Conservation (phyloP, 225 moss, liverwort and hornwort genomes). For the Neckera pumila region DNA sequence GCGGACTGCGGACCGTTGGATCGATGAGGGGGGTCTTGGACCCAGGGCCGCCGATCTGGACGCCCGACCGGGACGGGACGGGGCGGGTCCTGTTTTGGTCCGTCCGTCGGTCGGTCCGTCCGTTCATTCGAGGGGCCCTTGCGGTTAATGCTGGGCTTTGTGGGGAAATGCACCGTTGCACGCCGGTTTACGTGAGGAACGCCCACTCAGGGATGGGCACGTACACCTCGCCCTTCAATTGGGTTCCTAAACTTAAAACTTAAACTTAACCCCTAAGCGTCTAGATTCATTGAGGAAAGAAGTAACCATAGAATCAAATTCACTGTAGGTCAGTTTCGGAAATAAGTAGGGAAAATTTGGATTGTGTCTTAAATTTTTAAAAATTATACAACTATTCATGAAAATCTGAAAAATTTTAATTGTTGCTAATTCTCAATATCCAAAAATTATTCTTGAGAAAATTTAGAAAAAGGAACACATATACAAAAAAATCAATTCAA, state of each 20-base stretch:
- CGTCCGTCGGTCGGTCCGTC: neutral
- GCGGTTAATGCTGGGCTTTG: neutral
- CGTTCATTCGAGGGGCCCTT: neutral
- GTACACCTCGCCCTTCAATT: neutral
- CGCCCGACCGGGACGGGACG: neutral
- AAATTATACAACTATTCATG: too few species aligned
- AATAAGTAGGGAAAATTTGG: too few species aligned
- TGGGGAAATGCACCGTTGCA: neutral
- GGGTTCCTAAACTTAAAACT: neutral
- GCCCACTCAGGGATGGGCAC: neutral
- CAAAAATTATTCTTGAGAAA: too few species aligned
- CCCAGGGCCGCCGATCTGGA: neutral
- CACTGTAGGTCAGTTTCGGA: too few species aligned
- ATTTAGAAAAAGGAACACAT: too few species aligned
- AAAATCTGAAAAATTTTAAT: too few species aligned
- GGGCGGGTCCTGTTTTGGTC: neutral
- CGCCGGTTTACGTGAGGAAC: neutral
- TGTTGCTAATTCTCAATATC: too few species aligned
- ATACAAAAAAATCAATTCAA: too few species aligned
- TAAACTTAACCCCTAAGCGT: neutral
- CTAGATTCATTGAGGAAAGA: neutral
- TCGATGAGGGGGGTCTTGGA: neutral
- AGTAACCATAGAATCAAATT: neutral
- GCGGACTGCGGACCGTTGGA: neutral
- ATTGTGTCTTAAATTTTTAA: too few species aligned